A percentile compares a stretch with the other conserved stretches of the same genome.
Evolutionary conservation across 2,329 filamentous ascomycete genomes (phyloP).

Genomic region (Scedosporium boydii): DNA sequence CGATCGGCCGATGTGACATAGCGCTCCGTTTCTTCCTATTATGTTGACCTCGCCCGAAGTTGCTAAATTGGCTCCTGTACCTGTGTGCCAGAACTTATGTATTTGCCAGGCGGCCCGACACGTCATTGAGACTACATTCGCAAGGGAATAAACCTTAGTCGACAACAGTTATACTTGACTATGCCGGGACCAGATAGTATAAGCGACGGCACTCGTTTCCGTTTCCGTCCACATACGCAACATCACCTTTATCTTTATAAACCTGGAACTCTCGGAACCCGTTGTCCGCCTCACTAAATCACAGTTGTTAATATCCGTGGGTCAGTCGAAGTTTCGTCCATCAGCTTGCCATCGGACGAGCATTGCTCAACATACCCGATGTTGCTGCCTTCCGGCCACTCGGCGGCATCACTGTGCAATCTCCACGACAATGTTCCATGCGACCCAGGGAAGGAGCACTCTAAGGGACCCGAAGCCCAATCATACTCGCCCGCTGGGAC

Average conservation of each 20-base stretch:
- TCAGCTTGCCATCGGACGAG: too few relatives aligned
- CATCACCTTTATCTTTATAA: not conserved
- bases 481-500: not conserved
- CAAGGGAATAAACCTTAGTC: too few relatives aligned
- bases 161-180: too few relatives aligned
- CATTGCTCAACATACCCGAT: not conserved
- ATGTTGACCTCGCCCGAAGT: too few relatives aligned
- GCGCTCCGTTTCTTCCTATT: too few relatives aligned
- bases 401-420: not conserved
- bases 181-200: not conserved
- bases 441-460: not conserved
- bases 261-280: not conserved
- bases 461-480: not conserved
- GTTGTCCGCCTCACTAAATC: not conserved
- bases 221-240: not conserved
- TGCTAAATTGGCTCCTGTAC: too few relatives aligned
- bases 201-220: not conserved
- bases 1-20: too few relatives aligned
- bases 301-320: not conserved
- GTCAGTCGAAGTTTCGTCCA: not conserved
- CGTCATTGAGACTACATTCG: too few relatives aligned
- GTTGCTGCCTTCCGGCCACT: not conserved
- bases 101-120: too few relatives aligned
- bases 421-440: not conserved
- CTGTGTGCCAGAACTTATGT: too few relatives aligned